Base-by-base conservation (phyloP, 176 grass and related monocot species). In the Zoysia pacifica region DNA sequence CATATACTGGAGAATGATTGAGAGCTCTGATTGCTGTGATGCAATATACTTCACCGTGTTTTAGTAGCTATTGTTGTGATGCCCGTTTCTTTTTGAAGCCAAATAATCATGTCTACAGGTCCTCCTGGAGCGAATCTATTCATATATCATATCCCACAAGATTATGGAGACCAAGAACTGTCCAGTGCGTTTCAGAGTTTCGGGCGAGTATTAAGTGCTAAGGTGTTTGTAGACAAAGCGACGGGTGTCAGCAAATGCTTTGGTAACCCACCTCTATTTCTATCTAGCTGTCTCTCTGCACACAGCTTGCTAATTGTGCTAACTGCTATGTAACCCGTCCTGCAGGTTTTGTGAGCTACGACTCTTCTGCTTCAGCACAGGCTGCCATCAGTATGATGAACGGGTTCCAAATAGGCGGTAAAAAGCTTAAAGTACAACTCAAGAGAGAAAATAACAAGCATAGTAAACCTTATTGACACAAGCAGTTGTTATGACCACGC, bases 241-340 rank as follows among this genome's bases (percentile, higher is more conserved):
- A 99, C 93, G 12, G 93, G 97, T 56, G 82, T 84, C 74, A 99
- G 97, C 74, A 99, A 99, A 96, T 99, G 97, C 53, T 99, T 99
- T 4, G 97, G 97, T 99, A 96, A 78, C 61, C 6, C 55, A 10
- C 48, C 48, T 58, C 55, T n/a, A 12, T 1, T 67, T 67, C 1
- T 5, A 8, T 19, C 41, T 18, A 7, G 20, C 18, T 19, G 28
- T 28, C 28, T 28, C 58, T 1, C 3, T 47, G 55, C 8, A 36
- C 54, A 1, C 44, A 18, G 8, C 39, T 2, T 48, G 37, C 42
- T 87, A 15, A 56, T 5, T 56, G 16, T 43, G 20, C 46, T 68
- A 83, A 65, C 41, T n/a, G 63, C 1, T 5, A 16, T 67, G 14
- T 46, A 2, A 69, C 50, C 1, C 4, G 12, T 0, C 6, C 4